phyloP scores from a whole-genome alignment of 257 asterid genomes.

The Petunia secreta region DNA sequence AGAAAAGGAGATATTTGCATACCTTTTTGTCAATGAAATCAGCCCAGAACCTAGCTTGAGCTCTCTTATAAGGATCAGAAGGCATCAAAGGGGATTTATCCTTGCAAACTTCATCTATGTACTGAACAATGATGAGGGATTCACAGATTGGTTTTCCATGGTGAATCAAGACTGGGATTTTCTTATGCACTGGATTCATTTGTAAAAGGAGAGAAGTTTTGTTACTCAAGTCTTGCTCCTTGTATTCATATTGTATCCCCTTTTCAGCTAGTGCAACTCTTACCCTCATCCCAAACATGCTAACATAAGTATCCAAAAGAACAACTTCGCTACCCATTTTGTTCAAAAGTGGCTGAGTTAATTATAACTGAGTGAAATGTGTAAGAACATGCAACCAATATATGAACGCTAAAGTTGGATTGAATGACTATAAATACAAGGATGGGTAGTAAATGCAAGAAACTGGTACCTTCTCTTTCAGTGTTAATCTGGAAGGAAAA shows the following conservation, averaged over 20 bases:
- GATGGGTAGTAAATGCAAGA: background rate
- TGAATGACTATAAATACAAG: background rate
- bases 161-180: slow-evolving; percentile 34
- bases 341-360: background rate
- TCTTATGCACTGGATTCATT: slow-evolving; percentile 35
- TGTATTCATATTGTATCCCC: slow-evolving; percentile 29
- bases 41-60: slow-evolving; percentile 40
- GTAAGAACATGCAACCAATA: background rate
- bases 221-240: slow-evolving; percentile 31
- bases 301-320: slow-evolving; percentile 27
- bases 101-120: slow-evolving; percentile 38
- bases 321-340: slow-evolving; percentile 26
- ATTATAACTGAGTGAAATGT: background rate
- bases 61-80: slow-evolving; percentile 35
- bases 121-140: slow-evolving; percentile 30
- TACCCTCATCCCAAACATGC: slow-evolving; percentile 35
- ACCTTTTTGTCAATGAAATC: slow-evolving; percentile 35
- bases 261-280: slow-evolving; percentile 34
- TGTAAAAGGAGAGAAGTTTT: slow-evolving; percentile 31
- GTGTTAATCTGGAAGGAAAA: background rate
- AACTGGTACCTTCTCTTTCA: background rate
- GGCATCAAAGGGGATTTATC: slow-evolving; percentile 25
- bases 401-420: background rate
- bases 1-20: background rate
- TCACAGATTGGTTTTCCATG: slow-evolving; percentile 37